Evolutionary conservation across 257 asterid species (phyloP).

Genomic region (Solanum appendiculatum): DNA sequence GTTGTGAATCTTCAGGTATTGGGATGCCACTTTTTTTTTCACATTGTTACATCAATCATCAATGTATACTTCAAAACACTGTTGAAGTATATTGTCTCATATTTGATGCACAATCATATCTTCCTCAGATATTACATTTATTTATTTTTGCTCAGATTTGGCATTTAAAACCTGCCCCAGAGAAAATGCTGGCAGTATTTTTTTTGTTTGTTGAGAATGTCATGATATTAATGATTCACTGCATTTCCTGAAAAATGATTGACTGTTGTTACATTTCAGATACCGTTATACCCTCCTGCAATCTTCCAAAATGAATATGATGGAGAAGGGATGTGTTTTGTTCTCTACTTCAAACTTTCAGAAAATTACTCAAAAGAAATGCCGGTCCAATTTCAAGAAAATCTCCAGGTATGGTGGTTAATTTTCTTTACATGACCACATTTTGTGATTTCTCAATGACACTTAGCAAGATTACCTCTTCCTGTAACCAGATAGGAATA

Average conservation of each 20-base stretch:
- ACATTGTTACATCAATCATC: background rate
- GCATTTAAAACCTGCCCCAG: background rate
- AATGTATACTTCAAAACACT: background rate
- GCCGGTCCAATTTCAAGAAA: constrained; percentile 72
- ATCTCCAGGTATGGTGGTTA: constrained; percentile 49
- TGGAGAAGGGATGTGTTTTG: constrained; percentile 75
- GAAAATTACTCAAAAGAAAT: constrained; percentile 63
- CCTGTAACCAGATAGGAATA: background rate
- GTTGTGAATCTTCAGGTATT: constrained; percentile 90
- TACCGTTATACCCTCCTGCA: constrained; percentile 76
- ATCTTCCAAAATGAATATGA: constrained; percentile 70
- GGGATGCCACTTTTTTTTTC: background rate
- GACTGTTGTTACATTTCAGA: constrained; percentile 23
- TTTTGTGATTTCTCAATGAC: background rate
- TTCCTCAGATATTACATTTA: background rate
- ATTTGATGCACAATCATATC: background rate
- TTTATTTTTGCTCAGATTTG: background rate
- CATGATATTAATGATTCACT: background rate
- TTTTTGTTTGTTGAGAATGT: background rate
- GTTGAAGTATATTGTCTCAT: background rate
- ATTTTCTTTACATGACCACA: background rate
- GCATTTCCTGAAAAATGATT: background rate
- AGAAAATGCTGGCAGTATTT: background rate
- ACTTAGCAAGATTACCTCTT: background rate
- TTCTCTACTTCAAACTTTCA: constrained; percentile 76